Evolutionary conservation across 441 rosid genomes (phyloP).

Genomic region (Omphalea diandra): DNA sequence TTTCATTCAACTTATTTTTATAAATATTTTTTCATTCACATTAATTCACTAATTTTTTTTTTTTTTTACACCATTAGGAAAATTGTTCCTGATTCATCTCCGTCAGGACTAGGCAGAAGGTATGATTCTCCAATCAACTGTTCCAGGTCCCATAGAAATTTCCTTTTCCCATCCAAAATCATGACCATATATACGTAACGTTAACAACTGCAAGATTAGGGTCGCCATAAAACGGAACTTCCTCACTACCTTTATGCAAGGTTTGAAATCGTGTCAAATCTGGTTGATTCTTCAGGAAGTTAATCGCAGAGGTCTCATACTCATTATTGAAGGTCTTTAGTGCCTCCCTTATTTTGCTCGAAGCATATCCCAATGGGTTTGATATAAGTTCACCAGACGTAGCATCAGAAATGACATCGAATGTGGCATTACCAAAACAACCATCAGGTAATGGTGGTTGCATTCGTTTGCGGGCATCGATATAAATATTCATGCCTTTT

Average conservation of each 20-base stretch:
- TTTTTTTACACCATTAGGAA: too few relatives aligned
- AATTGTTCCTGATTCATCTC: conserved; percentile 33
- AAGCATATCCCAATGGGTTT: conserved; percentile 41
- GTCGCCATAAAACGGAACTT: conserved; percentile 54
- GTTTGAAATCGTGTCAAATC: conserved; percentile 50
- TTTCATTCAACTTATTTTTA: too few relatives aligned
- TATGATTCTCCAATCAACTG: conserved; percentile 50
- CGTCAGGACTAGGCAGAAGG: conserved; percentile 39
- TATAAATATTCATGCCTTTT: conserved; percentile 37
- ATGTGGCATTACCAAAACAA: conserved; percentile 47
- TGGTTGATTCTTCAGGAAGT: conserved; percentile 44
- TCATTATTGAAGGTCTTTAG: conserved; percentile 42
- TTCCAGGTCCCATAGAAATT: conserved; percentile 50
- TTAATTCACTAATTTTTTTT: too few relatives aligned
- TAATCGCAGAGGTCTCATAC: conserved; percentile 40
- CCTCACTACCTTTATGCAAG: conserved; percentile 40
- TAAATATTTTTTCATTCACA: too few relatives aligned
- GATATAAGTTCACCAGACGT: conserved; percentile 40
- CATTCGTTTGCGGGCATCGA: conserved; percentile 32
- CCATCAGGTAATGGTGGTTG: conserved; percentile 29
- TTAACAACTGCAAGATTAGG: conserved; percentile 62
- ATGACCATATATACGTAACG: conserved; percentile 44
- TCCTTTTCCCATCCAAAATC: conserved; percentile 72
- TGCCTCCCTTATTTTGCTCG: conserved; percentile 41
- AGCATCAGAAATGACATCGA: conserved; percentile 44